A percentile compares a stretch with the other conserved stretches of the same genome.
Evolutionary conservation across 805 yeast species (phyloP).

Genomic region (Limtongia smithiae): DNA sequence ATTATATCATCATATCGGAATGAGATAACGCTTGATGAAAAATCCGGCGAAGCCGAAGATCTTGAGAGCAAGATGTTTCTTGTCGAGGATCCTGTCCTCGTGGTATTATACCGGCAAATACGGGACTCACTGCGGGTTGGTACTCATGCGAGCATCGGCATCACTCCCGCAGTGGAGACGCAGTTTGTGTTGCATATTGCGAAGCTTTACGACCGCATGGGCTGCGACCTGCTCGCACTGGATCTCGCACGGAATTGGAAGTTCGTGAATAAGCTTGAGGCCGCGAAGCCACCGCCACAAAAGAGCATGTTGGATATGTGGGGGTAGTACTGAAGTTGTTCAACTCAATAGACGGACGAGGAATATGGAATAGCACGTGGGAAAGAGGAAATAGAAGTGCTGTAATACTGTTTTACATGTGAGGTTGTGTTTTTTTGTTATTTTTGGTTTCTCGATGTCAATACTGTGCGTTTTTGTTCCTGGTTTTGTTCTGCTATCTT

Average conservation of each 20-base stretch:
- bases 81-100: conserved; percentile 78
- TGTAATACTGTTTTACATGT: too few relatives aligned
- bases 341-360: not conserved
- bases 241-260: conserved; percentile 65
- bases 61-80: conserved; percentile 38
- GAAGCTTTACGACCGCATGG: conserved; percentile 76
- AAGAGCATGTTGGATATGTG: conserved; percentile 20
- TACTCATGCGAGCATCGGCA: conserved; percentile 48
- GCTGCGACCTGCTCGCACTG: conserved; percentile 76
- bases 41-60: not conserved
- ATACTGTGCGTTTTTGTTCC: too few relatives aligned
- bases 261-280: conserved; percentile 39
- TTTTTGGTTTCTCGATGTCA: too few relatives aligned
- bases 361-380: too few relatives aligned
- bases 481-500: too few relatives aligned
- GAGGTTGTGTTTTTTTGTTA: too few relatives aligned
- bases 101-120: conserved; percentile 60
- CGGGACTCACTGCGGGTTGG: conserved; percentile 52
- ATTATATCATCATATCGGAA: conserved; percentile 15
- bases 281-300: conserved; percentile 4
- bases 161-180: conserved; percentile 50
- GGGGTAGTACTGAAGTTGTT: not conserved
- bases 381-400: too few relatives aligned
- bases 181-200: conserved; percentile 60
- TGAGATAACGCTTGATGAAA: conserved; percentile 3